Evolutionary conservation across 306 rosid species (phyloP), one percentile per base, ranked within the genome.

Genomic region (Leucaena leucocephala): DNA sequence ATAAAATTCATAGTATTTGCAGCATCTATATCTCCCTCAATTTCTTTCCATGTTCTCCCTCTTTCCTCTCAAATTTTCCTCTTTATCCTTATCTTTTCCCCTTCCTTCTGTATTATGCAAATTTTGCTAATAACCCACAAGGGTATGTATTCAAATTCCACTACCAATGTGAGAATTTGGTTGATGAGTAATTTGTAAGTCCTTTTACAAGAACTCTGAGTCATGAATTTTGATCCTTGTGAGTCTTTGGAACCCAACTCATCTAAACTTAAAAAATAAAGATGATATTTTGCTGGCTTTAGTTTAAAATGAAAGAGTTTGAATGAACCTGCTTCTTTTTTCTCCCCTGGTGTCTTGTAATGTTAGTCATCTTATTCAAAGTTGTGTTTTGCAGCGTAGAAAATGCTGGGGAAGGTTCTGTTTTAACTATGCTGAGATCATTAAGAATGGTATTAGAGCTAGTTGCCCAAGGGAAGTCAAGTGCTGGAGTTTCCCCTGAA

Each of bases 351-450:
- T 64, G 19, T 72, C 61, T 70, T 42, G 57, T 68, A 50, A 67
- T 77, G 38, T 45, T 46, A 69, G 40, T 76, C 66, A 77, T 71
- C 82, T 76, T 68, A 81, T 68, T 40, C 66, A 45, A 61, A 5
- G 66, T 71, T 70, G 19, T 85, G 52, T 79, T 81, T 80, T 87
- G 85, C 90, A 94, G 97, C 89, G 95, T 94, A 46, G 95, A 94
- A 86, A 92, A 92, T 84, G 97, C 98, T 71, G 98, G 97, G 79
- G 98, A 94, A 89, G 80, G 85, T 74, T 92, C 97, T 81, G 88
- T 92, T 81, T 83, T 94, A 83, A 87, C 94, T 72, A 92, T 92
- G 83, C 90, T 94, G 84, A 91, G 97, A 84, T 90, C 97, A 76
- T 91, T 91, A 55, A 89, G 97, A 82, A 70, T 92, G 82, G 80